Evolutionary conservation across 768 basidiomycete genomes (phyloP).

Genomic region (Psilocybe azurescens): DNA sequence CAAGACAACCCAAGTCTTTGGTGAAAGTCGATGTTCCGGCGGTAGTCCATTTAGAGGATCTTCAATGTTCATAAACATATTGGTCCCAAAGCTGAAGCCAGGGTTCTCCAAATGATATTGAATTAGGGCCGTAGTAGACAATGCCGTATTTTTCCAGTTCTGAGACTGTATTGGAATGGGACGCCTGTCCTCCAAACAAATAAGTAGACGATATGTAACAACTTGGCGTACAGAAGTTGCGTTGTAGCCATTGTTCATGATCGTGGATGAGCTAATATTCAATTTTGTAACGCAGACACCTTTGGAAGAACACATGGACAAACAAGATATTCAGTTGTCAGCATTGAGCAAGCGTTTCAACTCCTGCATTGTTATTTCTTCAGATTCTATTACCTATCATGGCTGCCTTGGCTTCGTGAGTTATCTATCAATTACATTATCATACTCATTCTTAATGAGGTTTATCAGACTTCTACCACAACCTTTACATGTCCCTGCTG

Average conservation of each 20-base stretch:
- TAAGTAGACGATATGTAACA: not conserved
- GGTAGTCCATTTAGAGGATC: slow-evolving; percentile 4
- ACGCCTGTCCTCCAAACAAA: not conserved
- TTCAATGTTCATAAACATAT: slow-evolving; percentile 1
- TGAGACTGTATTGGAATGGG: not conserved
- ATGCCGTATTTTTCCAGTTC: slow-evolving; percentile 13
- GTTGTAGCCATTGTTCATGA: not conserved
- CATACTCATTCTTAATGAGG: slow-evolving; percentile 10
- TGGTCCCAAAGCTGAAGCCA: slow-evolving; percentile 13
- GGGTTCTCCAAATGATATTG: slow-evolving; percentile 7
- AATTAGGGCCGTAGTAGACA: slow-evolving; percentile 1
- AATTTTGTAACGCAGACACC: not conserved
- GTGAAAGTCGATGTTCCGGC: slow-evolving; percentile 4
- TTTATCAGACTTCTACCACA: slow-evolving; percentile 68
- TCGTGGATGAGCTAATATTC: too few species aligned
- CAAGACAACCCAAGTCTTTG: slow-evolving; percentile 3
- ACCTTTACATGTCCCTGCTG: slow-evolving; percentile 57
- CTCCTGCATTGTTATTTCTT: slow-evolving; percentile 10
- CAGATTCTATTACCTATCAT: slow-evolving; percentile 25
- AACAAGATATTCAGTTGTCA: slow-evolving; percentile 23
- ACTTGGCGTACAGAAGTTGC: too few species aligned
- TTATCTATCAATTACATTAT: slow-evolving; percentile 20
- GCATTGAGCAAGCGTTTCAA: not conserved
- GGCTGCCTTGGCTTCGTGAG: slow-evolving; percentile 79
- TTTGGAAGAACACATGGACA: slow-evolving; percentile 20